Evolutionary conservation across 2,329 filamentous ascomycete genomes (phyloP), one percentile per base, ranked within the genome.

Genomic region (Aspergillus ochraceoroseus): DNA sequence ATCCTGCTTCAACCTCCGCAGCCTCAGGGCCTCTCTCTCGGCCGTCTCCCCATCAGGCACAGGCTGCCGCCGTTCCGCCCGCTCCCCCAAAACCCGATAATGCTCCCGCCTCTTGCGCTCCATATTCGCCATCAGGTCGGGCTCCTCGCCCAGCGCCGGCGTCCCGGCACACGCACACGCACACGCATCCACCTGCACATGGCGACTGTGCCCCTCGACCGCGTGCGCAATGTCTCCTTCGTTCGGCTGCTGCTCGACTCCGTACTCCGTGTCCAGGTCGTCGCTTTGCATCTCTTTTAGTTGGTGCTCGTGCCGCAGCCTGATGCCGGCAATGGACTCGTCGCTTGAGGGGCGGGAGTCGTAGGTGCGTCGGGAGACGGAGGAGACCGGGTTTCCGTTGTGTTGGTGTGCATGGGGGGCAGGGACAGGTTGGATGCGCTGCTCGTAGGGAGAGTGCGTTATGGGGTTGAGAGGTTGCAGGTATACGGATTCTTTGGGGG

Each of bases 201-300:
- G 51, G 6, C 15, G 40, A 37, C 8, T 50, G 46, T 41, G 52
- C 0, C 47, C 48, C 23, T 56, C 23, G 2, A 65, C 63, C 0
- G 56, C 43, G 5, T 54, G 54, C 6, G 61, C 62, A 31, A 66
- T 64, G 17, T 57, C 53, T 1, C 62, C 62, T 38, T 66, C 62
- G 0, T 50, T 41, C 0, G 63, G 62, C 35, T 64, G 62, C 33
- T 62, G 53, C 40, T 66, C 63, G 3, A 64, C 55, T 1, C 62
- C 63, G 25, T 65, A 64, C 19, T 61, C 58, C 2, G 56, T 38
- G 32, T 64, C 60, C n/a, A 63, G 51, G 23, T 59, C 50, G 1
- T 51, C 43, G 13, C 38, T 42, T 7, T 51, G 52, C 41, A 56
- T 42, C 11, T 40, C 19, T 2, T 22, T 32, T 14, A 48, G 44